These are phyloP conservation scores for barley (Hordeum vulgare) DNA, from an alignment of 176 grass and related monocot genomes.

Conservation along the genomic window DNA sequence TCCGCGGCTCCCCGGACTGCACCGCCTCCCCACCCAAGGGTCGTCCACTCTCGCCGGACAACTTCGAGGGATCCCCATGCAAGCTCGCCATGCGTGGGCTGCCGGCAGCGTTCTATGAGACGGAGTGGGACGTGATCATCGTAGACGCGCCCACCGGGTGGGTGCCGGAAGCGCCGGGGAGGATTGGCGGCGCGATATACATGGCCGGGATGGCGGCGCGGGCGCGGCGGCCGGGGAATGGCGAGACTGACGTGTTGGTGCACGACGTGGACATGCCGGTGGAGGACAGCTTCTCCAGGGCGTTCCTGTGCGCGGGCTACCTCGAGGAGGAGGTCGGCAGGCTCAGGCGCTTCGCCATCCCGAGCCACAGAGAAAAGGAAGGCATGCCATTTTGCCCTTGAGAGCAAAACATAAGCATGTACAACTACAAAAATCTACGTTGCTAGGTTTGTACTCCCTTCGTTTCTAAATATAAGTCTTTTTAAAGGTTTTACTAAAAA, in stretches of 20 bases:
- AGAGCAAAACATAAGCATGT: background rate
- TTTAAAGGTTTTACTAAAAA: too few relatives aligned
- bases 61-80: slow-evolving; percentile 33
- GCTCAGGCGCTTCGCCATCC: slow-evolving; percentile 54
- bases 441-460: background rate
- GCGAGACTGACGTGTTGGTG: slow-evolving; percentile 61
- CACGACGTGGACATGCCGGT: slow-evolving; percentile 38
- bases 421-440: background rate
- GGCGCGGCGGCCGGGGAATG: slow-evolving; percentile 17
- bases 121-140: slow-evolving; percentile 74
- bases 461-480: too few relatives aligned
- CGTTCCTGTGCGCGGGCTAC: slow-evolving; percentile 59
- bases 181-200: slow-evolving; percentile 59
- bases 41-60: background rate
- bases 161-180: slow-evolving; percentile 34
- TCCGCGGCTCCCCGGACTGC: background rate
- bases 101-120: slow-evolving; percentile 45
- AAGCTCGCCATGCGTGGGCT: slow-evolving; percentile 49
- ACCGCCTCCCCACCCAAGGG: background rate
- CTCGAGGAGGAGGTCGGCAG: slow-evolving; percentile 50
- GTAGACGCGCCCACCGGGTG: slow-evolving; percentile 39
- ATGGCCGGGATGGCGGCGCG: slow-evolving; percentile 40
- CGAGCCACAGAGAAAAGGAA: slow-evolving; percentile 43
- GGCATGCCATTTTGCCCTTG: slow-evolving; percentile 54
- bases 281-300: slow-evolving; percentile 37